Base-by-base conservation (phyloP, 208 protist genomes). In the Trypanosoma rangeli region DNA sequence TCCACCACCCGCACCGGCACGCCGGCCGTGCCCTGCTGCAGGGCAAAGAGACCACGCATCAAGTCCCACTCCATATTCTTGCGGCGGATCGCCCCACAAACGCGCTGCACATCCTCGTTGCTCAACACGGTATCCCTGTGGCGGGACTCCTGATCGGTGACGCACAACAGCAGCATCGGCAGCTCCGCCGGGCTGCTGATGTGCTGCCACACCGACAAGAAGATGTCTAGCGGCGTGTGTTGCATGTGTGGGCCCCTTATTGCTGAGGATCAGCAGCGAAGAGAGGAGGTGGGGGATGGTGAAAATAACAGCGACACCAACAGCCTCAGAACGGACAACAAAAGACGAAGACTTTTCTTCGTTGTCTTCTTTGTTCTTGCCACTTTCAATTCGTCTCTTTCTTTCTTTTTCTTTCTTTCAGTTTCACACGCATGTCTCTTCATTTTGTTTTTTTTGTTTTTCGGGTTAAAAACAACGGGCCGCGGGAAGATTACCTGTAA, bases 141-240 rank as follows among this genome's bases (percentile, higher is more conserved):
- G 22, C 61, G 42, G 5, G 22, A 10, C 10, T 54, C 48, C 46
- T 66, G 42, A 3, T 42, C 61, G 16, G 61, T 20, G 61, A 69
- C 44, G 35, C 64, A 60, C 26, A 50, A 18, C 53, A 69, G 18
- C 33, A 60, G 18, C 16, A 28, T 0, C 13, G 64, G 37, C 15
- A 69, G 31, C 9, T 69, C 64, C 5, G 49, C 52, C 12, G 33
- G 35, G 37, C 50, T 58, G 9, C 29, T 20, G 26, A 52, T 35
- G 31, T 31, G 26, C 37, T 33, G 7, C 53, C 52, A 70, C 2
- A 39, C 35, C 24, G 64, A 70, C 39, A 70, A 37, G 39, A 70
- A 70, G 5, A 53, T 62, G 44, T 61, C 64, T 13, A 70, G 26
- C 3, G 64, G 53, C 15, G 46, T 13, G 22, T 42, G 44, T 22